A percentile compares a stretch with the other conserved stretches of the same genome.
phyloP scores from a whole-genome alignment of 2,329 filamentous ascomycete genomes.

The Lecanicillium sp. region DNA sequence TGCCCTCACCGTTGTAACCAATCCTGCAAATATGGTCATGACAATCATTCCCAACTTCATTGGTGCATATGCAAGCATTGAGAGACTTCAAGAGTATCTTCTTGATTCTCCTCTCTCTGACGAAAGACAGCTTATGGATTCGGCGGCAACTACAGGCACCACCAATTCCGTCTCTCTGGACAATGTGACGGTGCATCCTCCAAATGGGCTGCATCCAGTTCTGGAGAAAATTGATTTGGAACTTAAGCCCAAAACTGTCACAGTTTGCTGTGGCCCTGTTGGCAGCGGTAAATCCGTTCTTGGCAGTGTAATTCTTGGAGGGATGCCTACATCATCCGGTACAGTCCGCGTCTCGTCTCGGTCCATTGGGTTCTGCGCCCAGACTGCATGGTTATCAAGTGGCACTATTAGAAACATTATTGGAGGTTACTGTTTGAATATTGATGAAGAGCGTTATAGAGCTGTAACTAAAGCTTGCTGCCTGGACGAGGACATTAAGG shows the following conservation, averaged over 20 bases:
- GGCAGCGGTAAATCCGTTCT: constrained; percentile 8
- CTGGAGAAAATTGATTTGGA: constrained; percentile 1
- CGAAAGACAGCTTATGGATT: neutral
- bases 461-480: constrained; percentile 1
- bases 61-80: constrained; percentile 4
- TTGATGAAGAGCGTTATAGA: constrained; percentile 4
- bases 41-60: constrained; percentile 10
- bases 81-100: constrained; percentile 6
- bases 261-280: constrained; percentile 5
- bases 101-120: neutral
- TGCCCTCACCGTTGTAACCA: constrained; percentile 8
- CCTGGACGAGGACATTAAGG: constrained; percentile 4
- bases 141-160: neutral
- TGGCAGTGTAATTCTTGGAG: constrained; percentile 2
- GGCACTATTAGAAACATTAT: constrained; percentile 6
- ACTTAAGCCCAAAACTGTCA: neutral
- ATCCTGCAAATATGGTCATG: constrained; percentile 15
- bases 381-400: constrained; percentile 2
- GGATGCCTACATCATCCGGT: neutral
- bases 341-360: neutral
- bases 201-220: neutral
- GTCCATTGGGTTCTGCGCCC: constrained; percentile 6
- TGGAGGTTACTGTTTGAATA: neutral
- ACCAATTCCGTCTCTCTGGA: neutral
- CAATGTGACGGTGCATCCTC: neutral